A percentile compares a stretch with the other conserved stretches of the same genome.
Evolutionary conservation across 1,284 basidiomycete genomes (phyloP).

Genomic region (Ceratobasidium sp.): DNA sequence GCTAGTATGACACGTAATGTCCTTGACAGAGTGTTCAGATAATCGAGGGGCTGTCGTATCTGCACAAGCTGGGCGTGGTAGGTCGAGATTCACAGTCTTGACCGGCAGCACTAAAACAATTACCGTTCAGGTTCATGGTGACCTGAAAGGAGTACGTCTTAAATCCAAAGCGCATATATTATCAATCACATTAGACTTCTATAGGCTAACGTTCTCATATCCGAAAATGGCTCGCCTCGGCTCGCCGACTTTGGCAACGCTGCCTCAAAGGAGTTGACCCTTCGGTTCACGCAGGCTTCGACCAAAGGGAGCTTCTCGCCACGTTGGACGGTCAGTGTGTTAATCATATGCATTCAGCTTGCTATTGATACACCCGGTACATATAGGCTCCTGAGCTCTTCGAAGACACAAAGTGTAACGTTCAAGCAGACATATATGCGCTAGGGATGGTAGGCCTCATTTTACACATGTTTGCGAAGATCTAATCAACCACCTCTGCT

Average conservation of each 20-base stretch:
- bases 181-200: neutral
- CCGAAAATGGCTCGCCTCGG: neutral
- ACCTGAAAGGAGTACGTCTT: constrained; percentile 25
- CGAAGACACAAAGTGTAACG: neutral
- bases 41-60: neutral
- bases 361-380: too few species aligned
- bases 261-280: neutral
- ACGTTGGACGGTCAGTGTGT: neutral
- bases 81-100: neutral
- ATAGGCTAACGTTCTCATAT: neutral
- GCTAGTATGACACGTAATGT: too few species aligned
- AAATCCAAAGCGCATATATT: too few species aligned
- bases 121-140: constrained; percentile 21
- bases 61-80: neutral
- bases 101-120: neutral
- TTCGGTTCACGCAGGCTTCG: neutral
- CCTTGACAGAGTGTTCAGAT: neutral
- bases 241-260: constrained; percentile 6
- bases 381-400: constrained; percentile 9
- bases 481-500: neutral
- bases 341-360: too few species aligned
- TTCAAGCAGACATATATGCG: neutral
- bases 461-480: too few species aligned
- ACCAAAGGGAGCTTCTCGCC: neutral
- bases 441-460: neutral